Evolutionary conservation across 2,329 filamentous ascomycete species (phyloP), one percentile per base, ranked within the genome.

Genomic region (Hyphodiscus sp.): DNA sequence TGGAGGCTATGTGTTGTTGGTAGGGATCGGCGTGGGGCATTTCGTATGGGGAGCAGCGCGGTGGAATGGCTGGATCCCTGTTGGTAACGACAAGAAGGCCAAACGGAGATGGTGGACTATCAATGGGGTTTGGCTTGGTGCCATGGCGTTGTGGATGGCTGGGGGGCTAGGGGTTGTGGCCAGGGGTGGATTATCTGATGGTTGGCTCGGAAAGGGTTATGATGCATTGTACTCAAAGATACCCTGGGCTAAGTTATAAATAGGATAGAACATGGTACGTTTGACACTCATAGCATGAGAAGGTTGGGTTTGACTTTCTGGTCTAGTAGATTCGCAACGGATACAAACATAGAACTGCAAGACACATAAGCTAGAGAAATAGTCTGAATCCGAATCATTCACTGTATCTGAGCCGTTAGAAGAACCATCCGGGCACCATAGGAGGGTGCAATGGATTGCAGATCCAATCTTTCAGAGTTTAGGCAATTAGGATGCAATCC

Each of bases 41-140:
- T 83, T 91, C 68, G 81, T 88, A 8, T 95, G 90, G 82, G 91
- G 91, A 2, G 82, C 83, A 71, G 88, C 89, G n/a, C 86, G 82
- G 69, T 96, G 89, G 87, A 73, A 91, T 55, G 83, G 83, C 0
- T 74, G 80, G 46, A 76, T 83, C 49, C 85, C 86, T 62, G 67
- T 70, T 63, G 67, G 75, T 67, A 66, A 76, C 8, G 80, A 82
- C 58, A 79, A 74, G 53, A 64, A 73, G 70, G 63, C 76, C 76
- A 83, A 84, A 66, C 78, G 82, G 65, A 80, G 81, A 63, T 87
- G 87, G 82, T 82, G 88, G 72, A 70, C 75, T 1, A 76, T 96
- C 52, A 90, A 95, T 66, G 84, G 77, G 0, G 68, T 83, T 50
- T 26, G 23, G 23, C 23, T 26, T 26, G 23, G 23, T 26, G 23